phyloP scores from a whole-genome alignment of 257 asterid genomes.

The Lantana camara region DNA sequence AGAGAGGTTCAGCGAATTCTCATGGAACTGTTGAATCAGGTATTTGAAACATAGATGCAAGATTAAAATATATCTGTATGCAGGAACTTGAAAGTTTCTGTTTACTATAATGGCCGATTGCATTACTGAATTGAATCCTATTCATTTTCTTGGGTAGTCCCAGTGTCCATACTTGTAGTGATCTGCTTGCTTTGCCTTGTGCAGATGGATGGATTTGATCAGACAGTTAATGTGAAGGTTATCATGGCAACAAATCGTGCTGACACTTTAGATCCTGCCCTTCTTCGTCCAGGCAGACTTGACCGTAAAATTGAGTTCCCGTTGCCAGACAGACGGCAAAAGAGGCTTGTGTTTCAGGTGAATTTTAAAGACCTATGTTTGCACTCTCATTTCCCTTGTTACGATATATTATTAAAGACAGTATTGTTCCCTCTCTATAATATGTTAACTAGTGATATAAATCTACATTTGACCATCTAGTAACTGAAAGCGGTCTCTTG shows the following conservation, averaged over 20 bases:
- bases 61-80: neutral
- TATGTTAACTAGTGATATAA: too few species aligned
- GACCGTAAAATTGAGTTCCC: constrained; percentile 92
- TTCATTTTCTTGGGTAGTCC: too few species aligned
- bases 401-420: too few species aligned
- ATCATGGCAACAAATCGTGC: constrained; percentile 93
- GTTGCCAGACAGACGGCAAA: constrained; percentile 88
- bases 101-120: too few species aligned
- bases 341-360: constrained; percentile 90
- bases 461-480: neutral
- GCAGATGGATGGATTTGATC: constrained; percentile 97
- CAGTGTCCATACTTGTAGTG: too few species aligned
- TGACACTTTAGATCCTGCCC: constrained; percentile 90
- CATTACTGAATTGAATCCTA: too few species aligned
- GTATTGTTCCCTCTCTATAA: too few species aligned
- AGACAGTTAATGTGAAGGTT: constrained; percentile 86
- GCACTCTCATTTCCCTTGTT: too few species aligned
- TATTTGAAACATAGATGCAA: constrained; percentile 12
- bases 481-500: constrained; percentile 7
- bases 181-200: constrained; percentile 1
- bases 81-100: too few species aligned
- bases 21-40: constrained; percentile 87
- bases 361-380: too few species aligned
- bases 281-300: constrained; percentile 92
- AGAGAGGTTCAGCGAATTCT: constrained; percentile 91